These are phyloP conservation scores for Leptosphaerulina australis DNA, from an alignment of 2,329 filamentous ascomycete genomes.

Conservation along the genomic window DNA sequence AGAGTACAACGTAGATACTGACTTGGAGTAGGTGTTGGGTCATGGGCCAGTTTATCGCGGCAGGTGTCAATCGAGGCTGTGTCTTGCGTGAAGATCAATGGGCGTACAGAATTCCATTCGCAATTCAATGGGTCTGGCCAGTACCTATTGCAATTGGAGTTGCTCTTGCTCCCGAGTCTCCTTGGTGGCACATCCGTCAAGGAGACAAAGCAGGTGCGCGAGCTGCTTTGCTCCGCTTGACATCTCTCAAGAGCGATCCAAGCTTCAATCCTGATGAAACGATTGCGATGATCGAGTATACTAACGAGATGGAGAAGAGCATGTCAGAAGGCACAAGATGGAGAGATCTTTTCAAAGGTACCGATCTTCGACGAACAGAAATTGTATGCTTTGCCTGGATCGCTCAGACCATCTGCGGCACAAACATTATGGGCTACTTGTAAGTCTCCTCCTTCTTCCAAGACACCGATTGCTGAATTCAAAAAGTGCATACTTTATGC, in stretches of 20 bases:
- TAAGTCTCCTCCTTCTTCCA: constrained; percentile 13
- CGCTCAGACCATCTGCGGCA: constrained; percentile 53
- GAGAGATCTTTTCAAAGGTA: constrained; percentile 79
- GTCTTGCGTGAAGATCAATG: constrained; percentile 67
- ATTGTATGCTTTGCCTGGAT: constrained; percentile 61
- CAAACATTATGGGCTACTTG: constrained; percentile 53
- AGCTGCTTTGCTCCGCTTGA: constrained; percentile 67
- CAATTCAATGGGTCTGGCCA: constrained; percentile 77
- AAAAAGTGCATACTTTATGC: constrained; percentile 53
- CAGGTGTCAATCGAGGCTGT: constrained; percentile 71
- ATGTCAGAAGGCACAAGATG: constrained; percentile 72
- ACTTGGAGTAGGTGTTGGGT: constrained; percentile 64
- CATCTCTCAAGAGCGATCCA: constrained; percentile 65
- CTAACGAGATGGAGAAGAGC: constrained; percentile 77
- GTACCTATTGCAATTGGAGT: constrained; percentile 68
- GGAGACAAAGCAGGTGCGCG: constrained; percentile 69
- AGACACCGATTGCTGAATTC: constrained; percentile 7
- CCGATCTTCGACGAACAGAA: constrained; percentile 76
- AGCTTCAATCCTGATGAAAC: constrained; percentile 58
- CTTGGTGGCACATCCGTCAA: constrained; percentile 74
- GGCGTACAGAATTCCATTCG: constrained; percentile 69
- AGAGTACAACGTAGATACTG: background rate
- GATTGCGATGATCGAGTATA: constrained; percentile 88
- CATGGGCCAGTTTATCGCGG: constrained; percentile 72
- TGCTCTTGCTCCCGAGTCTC: constrained; percentile 70